These are phyloP conservation scores for Polyplosphaeria fusca DNA, from an alignment of 495 filamentous ascomycete species.

Conservation along the genomic window DNA sequence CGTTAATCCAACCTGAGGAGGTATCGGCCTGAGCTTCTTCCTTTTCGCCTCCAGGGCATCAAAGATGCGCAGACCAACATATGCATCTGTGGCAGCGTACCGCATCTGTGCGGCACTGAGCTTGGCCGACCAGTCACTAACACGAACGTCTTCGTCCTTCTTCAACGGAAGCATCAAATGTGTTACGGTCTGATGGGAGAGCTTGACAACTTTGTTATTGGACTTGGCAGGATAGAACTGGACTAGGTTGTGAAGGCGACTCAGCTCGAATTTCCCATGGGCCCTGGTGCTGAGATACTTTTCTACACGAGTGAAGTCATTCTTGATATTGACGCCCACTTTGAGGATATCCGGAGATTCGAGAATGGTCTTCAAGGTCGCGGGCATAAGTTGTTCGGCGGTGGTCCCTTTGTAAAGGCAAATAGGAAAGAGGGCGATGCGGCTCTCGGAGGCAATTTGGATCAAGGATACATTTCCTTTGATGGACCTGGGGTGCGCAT, in stretches of 20 bases:
- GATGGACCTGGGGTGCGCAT: conserved; percentile 19
- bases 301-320: conserved; percentile 54
- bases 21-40: conserved; percentile 36
- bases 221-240: conserved; percentile 28
- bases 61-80: conserved; percentile 40
- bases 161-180: conserved; percentile 39
- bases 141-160: conserved; percentile 38
- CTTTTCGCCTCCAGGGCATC: conserved; percentile 40
- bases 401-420: conserved; percentile 33
- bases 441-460: conserved; percentile 41
- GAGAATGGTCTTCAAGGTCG: conserved; percentile 53
- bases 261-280: conserved; percentile 39
- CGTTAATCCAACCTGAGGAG: conserved; percentile 29
- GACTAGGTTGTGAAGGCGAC: conserved; percentile 42
- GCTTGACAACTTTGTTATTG: conserved; percentile 31
- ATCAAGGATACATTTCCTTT: conserved; percentile 41
- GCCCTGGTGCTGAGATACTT: conserved; percentile 36
- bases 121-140: conserved; percentile 38
- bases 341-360: conserved; percentile 80
- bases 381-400: conserved; percentile 36
- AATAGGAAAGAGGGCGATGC: conserved; percentile 42
- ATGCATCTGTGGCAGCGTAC: conserved; percentile 43
- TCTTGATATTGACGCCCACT: conserved; percentile 80
- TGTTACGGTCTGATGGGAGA: conserved; percentile 37
- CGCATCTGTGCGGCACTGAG: conserved; percentile 35